Evolutionary conservation across 257 asterid genomes (phyloP), one percentile per base, ranked within the genome.

Genomic region (Craterostigma plantagineum): DNA sequence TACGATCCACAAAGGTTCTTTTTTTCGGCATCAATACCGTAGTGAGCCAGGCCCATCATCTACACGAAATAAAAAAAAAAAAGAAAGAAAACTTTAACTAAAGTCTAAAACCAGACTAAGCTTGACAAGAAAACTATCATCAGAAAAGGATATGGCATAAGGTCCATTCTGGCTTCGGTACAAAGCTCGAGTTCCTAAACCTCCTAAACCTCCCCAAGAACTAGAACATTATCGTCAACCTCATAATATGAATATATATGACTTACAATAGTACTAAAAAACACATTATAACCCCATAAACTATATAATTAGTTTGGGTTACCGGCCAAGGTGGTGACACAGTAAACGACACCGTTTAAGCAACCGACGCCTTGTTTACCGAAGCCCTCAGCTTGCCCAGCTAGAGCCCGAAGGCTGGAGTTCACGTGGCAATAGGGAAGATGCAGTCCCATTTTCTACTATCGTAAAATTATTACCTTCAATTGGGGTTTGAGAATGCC

Each of bases 1-100:
- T 52, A 74, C 62, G 61, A 84, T 63, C 96, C 96, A 84, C 11
- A 80, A 58, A 4, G 93, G 96, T 53, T 80, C 85, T 54, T 66
- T 73, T 43, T 18, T 69, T 18, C 91, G 83, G 55, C 94, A 85
- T 48, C 70, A 92, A 33, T 70, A 70, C 11, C 92, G 94, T 40
- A 86, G 74, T 16, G 94, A 81, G 43, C 96, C 94, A 14, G 94
- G 92, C 33, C 92, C 94, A 53, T 81, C 92, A 63, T 81, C 94
- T 81, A 59, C 52, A 50, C n/a, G n/a, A 16, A 48, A 16, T 18
- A 49, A 43, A 3, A 14, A 27, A 59, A 14, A 57, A 1, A 0
- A 16, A 6, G n/a, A n/a, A n/a, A n/a, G n/a, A n/a, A n/a, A n/a
- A n/a, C n/a, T n/a, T n/a, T n/a, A n/a, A n/a, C n/a, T n/a, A n/a